A percentile compares a stretch with the other conserved stretches of the same genome.
Conservation (phyloP, 306 rosid genomes). For the Spatholobus suberectus region DNA sequence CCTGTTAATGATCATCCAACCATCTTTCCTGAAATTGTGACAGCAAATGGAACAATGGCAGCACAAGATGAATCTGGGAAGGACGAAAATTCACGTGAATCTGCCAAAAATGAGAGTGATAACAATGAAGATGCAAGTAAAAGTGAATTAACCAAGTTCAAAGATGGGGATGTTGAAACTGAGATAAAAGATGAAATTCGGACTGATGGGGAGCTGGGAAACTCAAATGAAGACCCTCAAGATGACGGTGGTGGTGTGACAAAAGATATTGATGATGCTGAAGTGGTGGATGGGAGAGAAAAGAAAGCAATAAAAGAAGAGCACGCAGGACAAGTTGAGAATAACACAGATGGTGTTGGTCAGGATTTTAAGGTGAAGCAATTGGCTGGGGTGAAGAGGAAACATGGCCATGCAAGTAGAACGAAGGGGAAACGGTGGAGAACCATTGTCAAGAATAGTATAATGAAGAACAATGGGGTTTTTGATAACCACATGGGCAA, state of each 20-base stretch:
- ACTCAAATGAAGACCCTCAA: conserved; percentile 31
- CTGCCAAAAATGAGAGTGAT: neutral
- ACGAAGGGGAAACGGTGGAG: conserved; percentile 59
- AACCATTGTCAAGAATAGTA: conserved; percentile 40
- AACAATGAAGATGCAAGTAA: conserved; percentile 42
- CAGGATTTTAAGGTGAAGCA: conserved; percentile 27
- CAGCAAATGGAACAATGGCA: conserved; percentile 37
- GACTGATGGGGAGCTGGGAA: conserved; percentile 30
- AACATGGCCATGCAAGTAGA: conserved; percentile 43
- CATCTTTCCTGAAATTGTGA: conserved; percentile 33
- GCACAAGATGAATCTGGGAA: conserved; percentile 35
- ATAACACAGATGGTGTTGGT: conserved; percentile 22
- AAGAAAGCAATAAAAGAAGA: conserved; percentile 23
- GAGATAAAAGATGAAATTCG: conserved; percentile 31
- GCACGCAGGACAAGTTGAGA: conserved; percentile 31
- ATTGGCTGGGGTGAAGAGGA: conserved; percentile 41
- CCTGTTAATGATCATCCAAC: conserved; percentile 40
- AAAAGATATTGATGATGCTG: neutral
- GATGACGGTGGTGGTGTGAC: conserved; percentile 23
- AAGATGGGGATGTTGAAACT: conserved; percentile 27
- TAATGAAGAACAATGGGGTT: conserved; percentile 44
- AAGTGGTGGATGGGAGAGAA: conserved; percentile 36
- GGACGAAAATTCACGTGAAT: conserved; percentile 29
- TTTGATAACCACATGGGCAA: conserved; percentile 34
- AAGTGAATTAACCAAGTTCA: conserved; percentile 19